These are phyloP conservation scores for Magnolia changhungtana DNA, from an alignment of 164 flowering plant species.

Conservation along the genomic window DNA sequence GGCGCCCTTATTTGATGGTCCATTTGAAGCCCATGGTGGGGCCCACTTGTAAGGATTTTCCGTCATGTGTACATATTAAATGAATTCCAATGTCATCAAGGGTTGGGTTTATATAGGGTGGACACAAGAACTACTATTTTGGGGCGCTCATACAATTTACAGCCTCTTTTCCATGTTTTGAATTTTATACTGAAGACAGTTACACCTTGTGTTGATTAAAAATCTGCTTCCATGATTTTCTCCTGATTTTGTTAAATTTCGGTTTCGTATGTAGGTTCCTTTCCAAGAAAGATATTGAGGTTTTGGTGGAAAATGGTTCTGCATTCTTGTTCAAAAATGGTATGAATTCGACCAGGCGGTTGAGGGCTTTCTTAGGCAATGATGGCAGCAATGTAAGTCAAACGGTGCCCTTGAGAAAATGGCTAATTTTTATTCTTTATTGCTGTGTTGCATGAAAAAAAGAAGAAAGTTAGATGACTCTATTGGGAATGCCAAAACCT, in stretches of 20 bases:
- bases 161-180: neutral
- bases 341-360: slow-evolving; percentile 36
- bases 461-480: too few species aligned
- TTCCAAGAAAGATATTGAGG: slow-evolving; percentile 60
- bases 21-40: too few species aligned
- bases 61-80: too few species aligned
- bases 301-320: slow-evolving; percentile 56
- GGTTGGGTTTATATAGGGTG: too few species aligned
- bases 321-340: slow-evolving; percentile 63
- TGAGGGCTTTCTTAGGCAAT: slow-evolving; percentile 45
- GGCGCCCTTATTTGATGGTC: too few species aligned
- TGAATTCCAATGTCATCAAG: too few species aligned
- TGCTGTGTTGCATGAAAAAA: neutral
- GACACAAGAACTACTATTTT: too few species aligned
- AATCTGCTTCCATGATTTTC: neutral
- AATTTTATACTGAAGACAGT: neutral
- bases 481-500: too few species aligned
- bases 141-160: too few species aligned
- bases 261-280: slow-evolving; percentile 41
- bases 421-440: neutral
- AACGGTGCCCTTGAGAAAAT: neutral
- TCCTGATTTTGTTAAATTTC: neutral
- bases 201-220: neutral
- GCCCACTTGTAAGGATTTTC: too few species aligned
- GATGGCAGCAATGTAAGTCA: slow-evolving; percentile 42